Conservation (phyloP, 352 stramenopile species). For the Phytophthora litchii region DNA sequence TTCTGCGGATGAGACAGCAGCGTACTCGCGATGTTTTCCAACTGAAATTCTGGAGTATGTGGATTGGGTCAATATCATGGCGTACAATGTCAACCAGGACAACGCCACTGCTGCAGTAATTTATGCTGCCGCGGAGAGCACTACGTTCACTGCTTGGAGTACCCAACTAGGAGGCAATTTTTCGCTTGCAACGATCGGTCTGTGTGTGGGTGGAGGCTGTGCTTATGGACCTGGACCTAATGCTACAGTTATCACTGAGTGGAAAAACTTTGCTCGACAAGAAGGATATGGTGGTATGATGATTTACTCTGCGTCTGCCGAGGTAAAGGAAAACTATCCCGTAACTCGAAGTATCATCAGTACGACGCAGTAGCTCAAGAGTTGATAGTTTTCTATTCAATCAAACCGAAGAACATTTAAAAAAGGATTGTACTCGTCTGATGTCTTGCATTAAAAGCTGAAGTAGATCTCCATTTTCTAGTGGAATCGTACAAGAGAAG, state of each 20-base stretch:
- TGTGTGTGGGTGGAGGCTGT: slow-evolving; percentile 57
- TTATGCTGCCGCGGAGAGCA: slow-evolving; percentile 56
- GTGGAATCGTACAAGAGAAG: no score
- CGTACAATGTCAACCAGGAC: slow-evolving; percentile 76
- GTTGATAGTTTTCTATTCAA: no score
- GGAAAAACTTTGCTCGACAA: slow-evolving; percentile 49
- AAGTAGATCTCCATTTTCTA: no score
- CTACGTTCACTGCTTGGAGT: slow-evolving; percentile 64
- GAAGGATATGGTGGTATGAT: slow-evolving; percentile 66
- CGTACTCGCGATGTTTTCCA: slow-evolving; percentile 72
- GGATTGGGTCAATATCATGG: slow-evolving; percentile 87
- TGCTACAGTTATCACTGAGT: slow-evolving; percentile 51
- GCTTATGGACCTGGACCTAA: slow-evolving; percentile 73
- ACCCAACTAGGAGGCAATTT: slow-evolving; percentile 52
- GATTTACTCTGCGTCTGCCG: slow-evolving; percentile 70
- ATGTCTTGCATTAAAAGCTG: no score
- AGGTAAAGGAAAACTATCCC: slow-evolving; percentile 54
- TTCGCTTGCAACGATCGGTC: slow-evolving; percentile 56
- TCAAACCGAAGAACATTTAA: neutral
- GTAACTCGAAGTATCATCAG: slow-evolving; percentile 57
- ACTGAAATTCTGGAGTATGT: slow-evolving; percentile 52
- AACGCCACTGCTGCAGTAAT: slow-evolving; percentile 42
- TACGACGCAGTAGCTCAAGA: neutral
- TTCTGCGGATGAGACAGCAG: slow-evolving; percentile 37
- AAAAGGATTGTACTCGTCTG: no score